Evolutionary conservation across 768 basidiomycete species (phyloP), one percentile per base, ranked within the genome.

Genomic region (Kwoniella pini): DNA sequence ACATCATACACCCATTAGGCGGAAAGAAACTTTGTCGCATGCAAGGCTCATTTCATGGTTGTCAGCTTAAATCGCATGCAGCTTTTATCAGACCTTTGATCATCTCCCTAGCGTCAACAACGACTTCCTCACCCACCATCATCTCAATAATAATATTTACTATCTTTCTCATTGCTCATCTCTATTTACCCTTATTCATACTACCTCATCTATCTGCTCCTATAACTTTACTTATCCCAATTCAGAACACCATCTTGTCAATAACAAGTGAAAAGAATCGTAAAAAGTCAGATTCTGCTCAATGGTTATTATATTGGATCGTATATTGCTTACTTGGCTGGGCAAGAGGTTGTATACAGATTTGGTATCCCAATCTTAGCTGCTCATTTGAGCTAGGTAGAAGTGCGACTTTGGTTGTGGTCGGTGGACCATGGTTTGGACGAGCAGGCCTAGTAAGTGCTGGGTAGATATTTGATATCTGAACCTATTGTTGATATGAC

Each of bases 71-170:
- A 2, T 49, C 66, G 2, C 71, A 73, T 57, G 56, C 66, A 17
- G 71, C 64, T 5, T 73, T 56, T 50, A 54, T 68, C 26, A 39
- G 49, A 13, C 21, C 52, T 12, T 58, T 51, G 17, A 33, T 62
- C n/a, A 17, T 54, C 3, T 40, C 49, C 1, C 19, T 64, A 38
- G 54, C 65, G 19, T 22, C 42, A 10, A 9, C 59, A 26, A 42
- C 67, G 19, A 56, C 54, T 0, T 9, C 68, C 17, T n/a, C 57
- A 28, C 26, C 28, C 3, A 15, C 28, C 21, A 26, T 56, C 33
- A 88, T 92, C 64, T 88, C 91, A 75, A 84, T 84, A 38, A 84
- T 86, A 60, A 83, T 95, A 42, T 88, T 88, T 1, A 84, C 87
- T 62, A 82, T 94, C 26, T 81, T 88, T 27, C 80, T 82, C 4